These are phyloP conservation scores for Ogataea ganodermae DNA, from an alignment of 805 yeast genomes.

Conservation along the genomic window DNA sequence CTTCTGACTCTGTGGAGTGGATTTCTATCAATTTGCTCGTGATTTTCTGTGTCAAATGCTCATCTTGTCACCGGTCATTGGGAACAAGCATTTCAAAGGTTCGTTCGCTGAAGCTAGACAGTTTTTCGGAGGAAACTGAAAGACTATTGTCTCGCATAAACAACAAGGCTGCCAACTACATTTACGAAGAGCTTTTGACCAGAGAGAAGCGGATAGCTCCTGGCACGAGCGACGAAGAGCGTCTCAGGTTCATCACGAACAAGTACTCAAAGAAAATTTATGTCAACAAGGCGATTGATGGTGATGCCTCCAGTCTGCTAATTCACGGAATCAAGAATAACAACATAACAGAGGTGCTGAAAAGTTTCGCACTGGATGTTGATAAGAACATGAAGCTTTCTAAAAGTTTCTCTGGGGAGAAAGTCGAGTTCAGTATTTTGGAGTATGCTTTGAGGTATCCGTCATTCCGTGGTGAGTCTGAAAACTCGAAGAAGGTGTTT, in stretches of 20 bases:
- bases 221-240: constrained; percentile 42
- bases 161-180: constrained; percentile 57
- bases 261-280: constrained; percentile 64
- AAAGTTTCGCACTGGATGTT: constrained; percentile 49
- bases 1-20: constrained; percentile 75
- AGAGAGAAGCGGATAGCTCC: constrained; percentile 33
- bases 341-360: constrained; percentile 45
- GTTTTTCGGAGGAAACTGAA: constrained; percentile 59
- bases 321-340: constrained; percentile 56
- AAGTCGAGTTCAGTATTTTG: constrained; percentile 36
- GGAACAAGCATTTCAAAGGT: constrained; percentile 83
- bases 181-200: constrained; percentile 53
- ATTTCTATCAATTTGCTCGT: constrained; percentile 73
- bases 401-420: constrained; percentile 11
- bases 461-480: constrained; percentile 12
- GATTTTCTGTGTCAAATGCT: constrained; percentile 79
- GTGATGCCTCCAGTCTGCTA: constrained; percentile 33
- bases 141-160: constrained; percentile 53
- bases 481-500: constrained; percentile 34
- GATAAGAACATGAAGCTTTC: constrained; percentile 45
- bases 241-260: constrained; percentile 59
- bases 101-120: constrained; percentile 75
- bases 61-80: constrained; percentile 84
- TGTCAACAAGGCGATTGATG: constrained; percentile 26
- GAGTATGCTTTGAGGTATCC: constrained; percentile 55